Base-by-base conservation (phyloP, 768 basidiomycete genomes). In the Collybiopsis confluens region DNA sequence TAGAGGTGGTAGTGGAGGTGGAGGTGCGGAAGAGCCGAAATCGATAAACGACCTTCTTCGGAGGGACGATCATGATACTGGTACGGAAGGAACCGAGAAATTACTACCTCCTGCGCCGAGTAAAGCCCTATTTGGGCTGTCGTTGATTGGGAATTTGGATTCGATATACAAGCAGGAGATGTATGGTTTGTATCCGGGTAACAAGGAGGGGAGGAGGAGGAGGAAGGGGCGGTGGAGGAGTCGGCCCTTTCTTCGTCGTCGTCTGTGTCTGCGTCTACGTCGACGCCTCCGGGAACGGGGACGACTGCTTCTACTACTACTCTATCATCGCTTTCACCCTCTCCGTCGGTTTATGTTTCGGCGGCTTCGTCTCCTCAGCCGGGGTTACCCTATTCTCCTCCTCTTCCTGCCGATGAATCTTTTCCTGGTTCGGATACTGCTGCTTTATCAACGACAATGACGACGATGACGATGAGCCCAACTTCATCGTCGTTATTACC, bases 71-170 rank as follows among this genome's bases (percentile, higher is more conserved):
- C 16, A 28, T 24, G 44, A 20, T 9, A 70, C 67, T 52, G 60
- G 59, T 30, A 68, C 68, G 7, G 65, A 64, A 20, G 30, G 30
- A 13, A 33, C 5, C 5, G 6, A 13, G 30, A 13, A 6, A 13
- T 33, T 33, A 13, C 69, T 64, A 56, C 59, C 66, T 7, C 63
- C 70, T 1, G 60, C 67, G 24, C 70, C 63, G 20, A 66, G 63
- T 44, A 36, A 53, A 6, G 61, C 64, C 5, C 64, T 88, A 15
- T 71, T 86, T 55, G 86, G 86, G 0, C 66, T 87, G 27, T 88
- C 86, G 11, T 73, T 87, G 59, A 76, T 87, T 33, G 86, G 86
- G 5, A 86, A 86, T 62, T 71, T 86, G 33, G 85, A 88, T 59
- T 79, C 73, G 5, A 80, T 80, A 15, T 88, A 86, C 67, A 72